Evolutionary conservation across 169 alveolate genomes (phyloP).

Genomic region (Plasmodium adleri): DNA sequence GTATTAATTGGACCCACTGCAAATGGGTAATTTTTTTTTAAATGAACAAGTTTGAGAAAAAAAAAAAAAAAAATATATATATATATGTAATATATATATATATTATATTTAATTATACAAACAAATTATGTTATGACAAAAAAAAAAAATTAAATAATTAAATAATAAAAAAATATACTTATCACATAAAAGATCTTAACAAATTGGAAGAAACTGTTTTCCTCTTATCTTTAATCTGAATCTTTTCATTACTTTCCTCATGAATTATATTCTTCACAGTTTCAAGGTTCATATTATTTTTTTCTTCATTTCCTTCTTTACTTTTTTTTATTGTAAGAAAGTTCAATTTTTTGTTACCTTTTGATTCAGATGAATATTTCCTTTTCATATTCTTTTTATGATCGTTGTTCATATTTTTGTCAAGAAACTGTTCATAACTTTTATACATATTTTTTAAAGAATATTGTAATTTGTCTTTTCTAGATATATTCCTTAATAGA

Average conservation of each 20-base stretch:
- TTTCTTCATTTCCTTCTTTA: not conserved
- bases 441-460: constrained; percentile 60
- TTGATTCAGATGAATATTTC: not conserved
- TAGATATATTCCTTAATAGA: constrained; percentile 42
- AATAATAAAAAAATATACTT: not conserved
- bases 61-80: not conserved
- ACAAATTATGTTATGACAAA: not conserved
- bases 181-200: constrained; percentile 3
- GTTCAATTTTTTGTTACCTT: not conserved
- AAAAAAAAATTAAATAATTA: constrained; percentile 10
- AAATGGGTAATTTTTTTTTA: not conserved
- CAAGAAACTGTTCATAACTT: constrained; percentile 37
- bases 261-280: not conserved
- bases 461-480: constrained; percentile 25
- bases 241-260: not conserved
- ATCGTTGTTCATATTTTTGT: not conserved
- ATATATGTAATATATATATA: not conserved
- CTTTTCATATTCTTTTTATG: not conserved
- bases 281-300: not conserved
- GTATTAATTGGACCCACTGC: not conserved
- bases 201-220: constrained; percentile 37
- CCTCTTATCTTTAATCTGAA: not conserved
- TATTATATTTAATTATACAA: not conserved
- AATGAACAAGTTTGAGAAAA: not conserved
- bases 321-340: not conserved